Evolutionary conservation across 768 basidiomycete species (phyloP).

Genomic region (Rhodosporidiobolus sp.): DNA sequence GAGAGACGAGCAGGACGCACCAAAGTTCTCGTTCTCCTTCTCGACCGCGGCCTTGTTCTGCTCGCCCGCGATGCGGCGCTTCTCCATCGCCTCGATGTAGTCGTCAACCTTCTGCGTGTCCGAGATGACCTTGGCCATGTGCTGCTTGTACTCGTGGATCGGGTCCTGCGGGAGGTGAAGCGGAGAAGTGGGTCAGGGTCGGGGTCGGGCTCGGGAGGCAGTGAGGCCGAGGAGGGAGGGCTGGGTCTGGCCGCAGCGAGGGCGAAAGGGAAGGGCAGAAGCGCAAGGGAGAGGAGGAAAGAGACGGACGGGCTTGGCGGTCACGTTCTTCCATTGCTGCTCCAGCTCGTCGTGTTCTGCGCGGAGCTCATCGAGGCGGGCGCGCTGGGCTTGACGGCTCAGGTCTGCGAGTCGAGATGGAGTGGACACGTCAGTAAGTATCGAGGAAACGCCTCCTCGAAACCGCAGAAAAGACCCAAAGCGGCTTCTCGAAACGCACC

Average conservation of each 20-base stretch:
- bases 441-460: not conserved
- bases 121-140: slow-evolving; percentile 62
- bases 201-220: not conserved
- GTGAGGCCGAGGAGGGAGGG: not conserved
- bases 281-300: no score
- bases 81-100: slow-evolving; percentile 58
- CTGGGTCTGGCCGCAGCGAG: no score
- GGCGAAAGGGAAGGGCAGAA: not conserved
- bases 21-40: slow-evolving; percentile 47
- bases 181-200: not conserved
- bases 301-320: not conserved
- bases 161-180: slow-evolving; percentile 57
- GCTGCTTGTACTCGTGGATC: slow-evolving; percentile 53
- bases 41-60: slow-evolving; percentile 16
- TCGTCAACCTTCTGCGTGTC: slow-evolving; percentile 55
- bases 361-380: slow-evolving; percentile 37
- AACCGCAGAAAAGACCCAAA: not conserved
- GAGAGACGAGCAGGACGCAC: slow-evolving; percentile 41
- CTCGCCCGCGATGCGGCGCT: slow-evolving; percentile 28
- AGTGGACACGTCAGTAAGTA: not conserved
- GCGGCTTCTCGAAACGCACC: not conserved
- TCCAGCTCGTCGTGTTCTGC: slow-evolving; percentile 14
- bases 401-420: not conserved
- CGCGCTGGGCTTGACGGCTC: slow-evolving; percentile 3
- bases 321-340: slow-evolving; percentile 8